phyloP scores from a whole-genome alignment of 805 yeast species.

The Phaffomyces opuntiae region DNA sequence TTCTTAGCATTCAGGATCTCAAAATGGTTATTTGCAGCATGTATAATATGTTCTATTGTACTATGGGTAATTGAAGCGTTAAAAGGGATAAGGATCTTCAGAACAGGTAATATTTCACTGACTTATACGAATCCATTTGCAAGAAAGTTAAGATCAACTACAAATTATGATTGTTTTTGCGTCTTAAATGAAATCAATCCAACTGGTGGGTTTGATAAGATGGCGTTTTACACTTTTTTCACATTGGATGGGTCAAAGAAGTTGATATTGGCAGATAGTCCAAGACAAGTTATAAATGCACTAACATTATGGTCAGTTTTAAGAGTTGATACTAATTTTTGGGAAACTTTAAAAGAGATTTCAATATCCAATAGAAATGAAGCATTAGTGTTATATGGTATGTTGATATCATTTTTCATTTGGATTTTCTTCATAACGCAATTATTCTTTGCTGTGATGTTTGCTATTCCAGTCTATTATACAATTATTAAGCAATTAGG shows the following conservation, averaged over 20 bases:
- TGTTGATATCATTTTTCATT: slow-evolving; percentile 67
- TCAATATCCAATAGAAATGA: slow-evolving; percentile 57
- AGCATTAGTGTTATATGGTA: slow-evolving; percentile 66
- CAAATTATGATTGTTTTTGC: slow-evolving; percentile 61
- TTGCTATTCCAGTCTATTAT: slow-evolving; percentile 44
- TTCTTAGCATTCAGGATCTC: slow-evolving; percentile 42
- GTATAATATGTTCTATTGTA: slow-evolving; percentile 65
- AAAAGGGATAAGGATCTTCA: slow-evolving; percentile 50
- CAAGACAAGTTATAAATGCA: slow-evolving; percentile 81
- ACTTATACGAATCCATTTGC: slow-evolving; percentile 66
- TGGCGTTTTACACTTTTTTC: slow-evolving; percentile 57
- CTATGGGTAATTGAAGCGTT: slow-evolving; percentile 50
- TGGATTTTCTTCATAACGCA: slow-evolving; percentile 63
- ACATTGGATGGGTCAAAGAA: slow-evolving; percentile 57
- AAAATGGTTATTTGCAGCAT: slow-evolving; percentile 72
- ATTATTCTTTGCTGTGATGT: slow-evolving; percentile 47
- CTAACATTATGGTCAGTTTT: slow-evolving; percentile 55
- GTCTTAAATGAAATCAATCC: slow-evolving; percentile 65
- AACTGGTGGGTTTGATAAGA: slow-evolving; percentile 55
- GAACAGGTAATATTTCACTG: slow-evolving; percentile 58
- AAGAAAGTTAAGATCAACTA: slow-evolving; percentile 46
- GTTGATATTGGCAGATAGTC: slow-evolving; percentile 72
- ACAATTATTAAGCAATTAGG: slow-evolving; percentile 30
- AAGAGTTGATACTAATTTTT: slow-evolving; percentile 26
- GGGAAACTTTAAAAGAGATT: slow-evolving; percentile 41